Percentiles rank a stretch among this genome's conserved stretches.
Evolutionary conservation across 2,329 filamentous ascomycete species (phyloP).

Genomic region (Hypoxylon sp.): DNA sequence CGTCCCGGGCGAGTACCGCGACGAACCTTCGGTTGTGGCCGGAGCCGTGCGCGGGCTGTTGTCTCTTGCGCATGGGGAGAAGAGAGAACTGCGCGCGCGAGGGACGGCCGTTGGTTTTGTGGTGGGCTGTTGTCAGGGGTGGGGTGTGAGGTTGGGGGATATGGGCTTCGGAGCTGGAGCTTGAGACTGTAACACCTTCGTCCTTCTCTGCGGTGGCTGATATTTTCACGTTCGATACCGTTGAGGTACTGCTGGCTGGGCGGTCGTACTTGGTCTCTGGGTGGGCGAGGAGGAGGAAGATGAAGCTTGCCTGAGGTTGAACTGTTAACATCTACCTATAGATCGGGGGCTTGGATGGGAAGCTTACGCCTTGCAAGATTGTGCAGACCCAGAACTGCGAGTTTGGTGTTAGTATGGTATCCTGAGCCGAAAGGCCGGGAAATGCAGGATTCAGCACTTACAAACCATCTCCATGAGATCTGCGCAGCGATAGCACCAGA

Average conservation of each 20-base stretch:
- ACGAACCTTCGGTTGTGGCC: neutral
- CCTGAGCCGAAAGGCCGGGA: neutral
- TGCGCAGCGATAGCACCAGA: slow-evolving; percentile 50
- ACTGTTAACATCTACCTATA: slow-evolving; percentile 14
- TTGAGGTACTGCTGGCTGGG: slow-evolving; percentile 19
- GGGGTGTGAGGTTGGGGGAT: slow-evolving; percentile 33
- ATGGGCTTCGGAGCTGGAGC: slow-evolving; percentile 15
- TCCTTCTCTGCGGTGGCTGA: slow-evolving; percentile 6
- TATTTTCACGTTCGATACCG: neutral
- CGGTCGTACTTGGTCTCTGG: slow-evolving; percentile 51
- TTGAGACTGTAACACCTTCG: slow-evolving; percentile 12
- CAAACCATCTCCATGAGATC: slow-evolving; percentile 52
- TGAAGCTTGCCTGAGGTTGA: slow-evolving; percentile 42
- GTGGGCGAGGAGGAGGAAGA: slow-evolving; percentile 47
- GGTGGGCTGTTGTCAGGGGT: slow-evolving; percentile 21
- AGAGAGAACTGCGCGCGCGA: slow-evolving; percentile 46
- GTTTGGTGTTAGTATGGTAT: neutral
- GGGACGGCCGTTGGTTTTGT: slow-evolving; percentile 40
- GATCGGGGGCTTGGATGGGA: neutral
- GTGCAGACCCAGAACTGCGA: slow-evolving; percentile 52
- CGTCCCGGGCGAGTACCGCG: slow-evolving; percentile 43
- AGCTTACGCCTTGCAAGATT: slow-evolving; percentile 48
- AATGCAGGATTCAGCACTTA: slow-evolving; percentile 32
- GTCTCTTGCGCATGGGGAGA: slow-evolving; percentile 38
- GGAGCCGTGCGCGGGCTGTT: slow-evolving; percentile 7